These are phyloP conservation scores for Globisporangium abappressorium DNA, from an alignment of 352 stramenopile genomes.

Conservation along the genomic window DNA sequence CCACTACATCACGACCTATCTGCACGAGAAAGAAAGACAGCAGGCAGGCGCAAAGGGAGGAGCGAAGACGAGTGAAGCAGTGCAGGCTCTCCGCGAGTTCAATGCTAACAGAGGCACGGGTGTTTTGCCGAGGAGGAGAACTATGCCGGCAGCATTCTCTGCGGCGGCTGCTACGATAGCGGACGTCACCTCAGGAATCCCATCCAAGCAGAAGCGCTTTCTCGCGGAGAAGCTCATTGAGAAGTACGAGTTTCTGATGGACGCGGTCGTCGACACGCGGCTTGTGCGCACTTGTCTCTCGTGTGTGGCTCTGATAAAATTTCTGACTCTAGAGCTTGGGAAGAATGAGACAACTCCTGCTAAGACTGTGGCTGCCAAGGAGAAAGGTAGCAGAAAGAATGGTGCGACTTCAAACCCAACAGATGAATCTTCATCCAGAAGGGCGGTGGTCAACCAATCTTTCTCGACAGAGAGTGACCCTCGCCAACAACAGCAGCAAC, in stretches of 20 bases:
- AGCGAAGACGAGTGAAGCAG: conserved; percentile 9
- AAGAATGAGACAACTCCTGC: conserved; percentile 10
- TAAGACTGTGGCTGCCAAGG: neutral
- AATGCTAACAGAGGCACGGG: neutral
- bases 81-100: conserved; percentile 7
- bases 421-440: conserved; percentile 10
- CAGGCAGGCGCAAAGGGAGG: conserved; percentile 21
- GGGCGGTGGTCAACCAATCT: conserved; percentile 10
- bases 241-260: conserved; percentile 71
- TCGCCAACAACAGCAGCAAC: neutral
- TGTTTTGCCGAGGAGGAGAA: neutral
- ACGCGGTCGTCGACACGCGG: conserved; percentile 59
- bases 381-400: neutral
- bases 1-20: conserved; percentile 56
- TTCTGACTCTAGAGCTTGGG: conserved; percentile 45
- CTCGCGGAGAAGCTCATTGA: conserved; percentile 46
- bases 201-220: conserved; percentile 28
- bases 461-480: conserved; percentile 4
- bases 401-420: neutral
- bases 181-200: conserved; percentile 24
- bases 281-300: conserved; percentile 54
- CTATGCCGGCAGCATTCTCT: conserved; percentile 6
- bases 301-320: conserved; percentile 57
- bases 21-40: conserved; percentile 29
- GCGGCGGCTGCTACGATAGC: neutral